Evolutionary conservation across 2,329 filamentous ascomycete species (phyloP).

Genomic region (Colletotrichum sojae): DNA sequence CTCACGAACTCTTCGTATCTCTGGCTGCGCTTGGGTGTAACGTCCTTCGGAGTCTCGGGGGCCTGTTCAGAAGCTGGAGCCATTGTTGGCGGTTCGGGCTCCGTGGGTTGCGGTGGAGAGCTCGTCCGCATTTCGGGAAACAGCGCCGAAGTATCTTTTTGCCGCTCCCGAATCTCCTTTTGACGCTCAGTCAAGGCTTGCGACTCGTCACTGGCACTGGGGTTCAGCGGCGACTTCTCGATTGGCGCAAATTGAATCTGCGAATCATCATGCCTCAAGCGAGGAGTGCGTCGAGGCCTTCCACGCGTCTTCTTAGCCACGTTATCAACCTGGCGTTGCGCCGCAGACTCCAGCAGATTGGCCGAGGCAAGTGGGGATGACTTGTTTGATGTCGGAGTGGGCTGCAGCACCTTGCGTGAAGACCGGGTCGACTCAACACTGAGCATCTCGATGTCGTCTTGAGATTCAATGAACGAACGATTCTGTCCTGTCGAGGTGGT

Average conservation of each 20-base stretch:
- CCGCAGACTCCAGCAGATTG: slow-evolving; percentile 27
- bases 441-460: slow-evolving; percentile 57
- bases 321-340: slow-evolving; percentile 44
- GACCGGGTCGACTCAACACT: slow-evolving; percentile 44
- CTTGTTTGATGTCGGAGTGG: slow-evolving; percentile 46
- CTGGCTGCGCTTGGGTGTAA: slow-evolving; percentile 62
- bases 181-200: slow-evolving; percentile 85
- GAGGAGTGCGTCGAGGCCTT: slow-evolving; percentile 56
- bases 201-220: slow-evolving; percentile 69
- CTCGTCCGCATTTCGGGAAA: slow-evolving; percentile 78
- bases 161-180: slow-evolving; percentile 81
- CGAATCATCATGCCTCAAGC: slow-evolving; percentile 83
- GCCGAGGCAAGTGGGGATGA: slow-evolving; percentile 44
- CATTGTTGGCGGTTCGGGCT: slow-evolving; percentile 20
- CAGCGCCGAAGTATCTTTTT: slow-evolving; percentile 73
- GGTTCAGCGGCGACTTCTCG: slow-evolving; percentile 66
- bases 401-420: slow-evolving; percentile 44
- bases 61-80: slow-evolving; percentile 31
- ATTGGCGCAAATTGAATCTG: slow-evolving; percentile 84
- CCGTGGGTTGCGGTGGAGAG: slow-evolving; percentile 46
- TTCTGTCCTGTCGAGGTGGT: slow-evolving; percentile 56
- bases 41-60: slow-evolving; percentile 47
- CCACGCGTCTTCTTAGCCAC: slow-evolving; percentile 42
- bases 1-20: slow-evolving; percentile 67
- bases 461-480: slow-evolving; percentile 62